Conservation (phyloP, 2,329 filamentous ascomycete genomes). For the Sphaerulina populicola region DNA sequence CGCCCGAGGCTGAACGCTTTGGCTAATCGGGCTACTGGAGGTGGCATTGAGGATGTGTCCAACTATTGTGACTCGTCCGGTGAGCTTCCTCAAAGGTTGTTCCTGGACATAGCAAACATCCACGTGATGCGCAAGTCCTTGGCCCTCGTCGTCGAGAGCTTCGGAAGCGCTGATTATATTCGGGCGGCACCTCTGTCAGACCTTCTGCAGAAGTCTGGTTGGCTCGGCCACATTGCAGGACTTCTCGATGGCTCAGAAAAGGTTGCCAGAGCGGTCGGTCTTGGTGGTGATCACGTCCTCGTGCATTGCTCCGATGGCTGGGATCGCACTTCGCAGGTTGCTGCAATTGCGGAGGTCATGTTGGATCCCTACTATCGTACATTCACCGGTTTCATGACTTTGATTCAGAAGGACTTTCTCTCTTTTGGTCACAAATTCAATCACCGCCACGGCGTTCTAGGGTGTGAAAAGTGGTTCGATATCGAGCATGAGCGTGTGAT, state of each 20-base stretch:
- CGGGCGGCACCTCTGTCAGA: slow-evolving; percentile 75
- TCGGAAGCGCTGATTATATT: slow-evolving; percentile 88
- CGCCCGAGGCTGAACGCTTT: slow-evolving; percentile 88
- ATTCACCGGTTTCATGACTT: slow-evolving; percentile 83
- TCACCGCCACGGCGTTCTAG: slow-evolving; percentile 78
- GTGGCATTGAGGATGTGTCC: slow-evolving; percentile 96
- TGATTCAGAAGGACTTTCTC: slow-evolving; percentile 96
- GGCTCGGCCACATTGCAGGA: slow-evolving; percentile 80
- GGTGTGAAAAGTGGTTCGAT: slow-evolving; percentile 88
- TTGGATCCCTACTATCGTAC: slow-evolving; percentile 94
- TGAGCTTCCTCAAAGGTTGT: slow-evolving; percentile 55
- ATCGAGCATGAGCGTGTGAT: slow-evolving; percentile 72
- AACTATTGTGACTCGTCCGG: slow-evolving; percentile 78
- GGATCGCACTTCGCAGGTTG: slow-evolving; percentile 94
- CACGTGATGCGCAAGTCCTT: slow-evolving; percentile 94
- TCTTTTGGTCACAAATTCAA: slow-evolving; percentile 98
- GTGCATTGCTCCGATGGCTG: slow-evolving; percentile 98
- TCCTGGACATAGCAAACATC: slow-evolving; percentile 94
- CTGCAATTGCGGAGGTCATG: slow-evolving; percentile 83
- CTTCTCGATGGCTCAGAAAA: slow-evolving; percentile 76
- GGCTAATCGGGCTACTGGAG: slow-evolving; percentile 85
- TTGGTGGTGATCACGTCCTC: slow-evolving; percentile 87
- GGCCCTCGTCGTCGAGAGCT: slow-evolving; percentile 73
- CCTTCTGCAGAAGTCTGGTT: slow-evolving; percentile 70
- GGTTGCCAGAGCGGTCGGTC: slow-evolving; percentile 78